Evolutionary conservation across 2,329 filamentous ascomycete species (phyloP).

Genomic region (Hymenotorrendiella dingleyae): DNA sequence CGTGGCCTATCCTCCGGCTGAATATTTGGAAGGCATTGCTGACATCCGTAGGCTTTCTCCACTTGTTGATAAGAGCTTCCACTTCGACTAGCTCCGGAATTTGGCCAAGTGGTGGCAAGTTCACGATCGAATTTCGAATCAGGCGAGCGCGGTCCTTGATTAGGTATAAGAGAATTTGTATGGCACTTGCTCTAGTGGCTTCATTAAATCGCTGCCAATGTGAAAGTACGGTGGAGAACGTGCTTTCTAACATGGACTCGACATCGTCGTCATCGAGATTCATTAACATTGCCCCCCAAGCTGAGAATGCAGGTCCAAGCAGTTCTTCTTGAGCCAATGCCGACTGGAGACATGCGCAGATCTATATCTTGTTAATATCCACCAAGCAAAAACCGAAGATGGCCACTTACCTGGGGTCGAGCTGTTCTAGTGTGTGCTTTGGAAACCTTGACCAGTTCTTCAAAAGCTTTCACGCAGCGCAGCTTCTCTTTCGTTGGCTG

Average conservation of each 20-base stretch:
- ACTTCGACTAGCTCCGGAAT: slow-evolving; percentile 65
- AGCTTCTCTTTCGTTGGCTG: slow-evolving; percentile 63
- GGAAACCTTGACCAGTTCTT: slow-evolving; percentile 78
- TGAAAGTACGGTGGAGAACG: slow-evolving; percentile 77
- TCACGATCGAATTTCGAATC: slow-evolving; percentile 62
- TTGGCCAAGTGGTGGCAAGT: slow-evolving; percentile 69
- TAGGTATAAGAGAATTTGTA: slow-evolving; percentile 51
- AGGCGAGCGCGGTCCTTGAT: slow-evolving; percentile 34
- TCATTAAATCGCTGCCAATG: slow-evolving; percentile 69
- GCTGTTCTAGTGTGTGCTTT: slow-evolving; percentile 69
- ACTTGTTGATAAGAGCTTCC: slow-evolving; percentile 55
- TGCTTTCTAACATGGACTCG: slow-evolving; percentile 75
- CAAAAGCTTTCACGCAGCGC: slow-evolving; percentile 74
- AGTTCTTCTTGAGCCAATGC: slow-evolving; percentile 70
- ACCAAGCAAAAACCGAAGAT: background rate
- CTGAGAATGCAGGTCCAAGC: slow-evolving; percentile 71
- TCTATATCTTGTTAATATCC: slow-evolving; percentile 40
- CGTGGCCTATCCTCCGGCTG: slow-evolving; percentile 67
- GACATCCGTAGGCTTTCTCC: slow-evolving; percentile 61
- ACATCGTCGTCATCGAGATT: slow-evolving; percentile 75
- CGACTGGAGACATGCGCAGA: slow-evolving; percentile 86
- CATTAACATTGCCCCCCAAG: slow-evolving; percentile 75
- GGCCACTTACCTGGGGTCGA: slow-evolving; percentile 68
- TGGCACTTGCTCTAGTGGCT: slow-evolving; percentile 52
- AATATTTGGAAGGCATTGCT: slow-evolving; percentile 67